Base-by-base conservation (phyloP, 306 rosid genomes). In the Dryas octopetala region DNA sequence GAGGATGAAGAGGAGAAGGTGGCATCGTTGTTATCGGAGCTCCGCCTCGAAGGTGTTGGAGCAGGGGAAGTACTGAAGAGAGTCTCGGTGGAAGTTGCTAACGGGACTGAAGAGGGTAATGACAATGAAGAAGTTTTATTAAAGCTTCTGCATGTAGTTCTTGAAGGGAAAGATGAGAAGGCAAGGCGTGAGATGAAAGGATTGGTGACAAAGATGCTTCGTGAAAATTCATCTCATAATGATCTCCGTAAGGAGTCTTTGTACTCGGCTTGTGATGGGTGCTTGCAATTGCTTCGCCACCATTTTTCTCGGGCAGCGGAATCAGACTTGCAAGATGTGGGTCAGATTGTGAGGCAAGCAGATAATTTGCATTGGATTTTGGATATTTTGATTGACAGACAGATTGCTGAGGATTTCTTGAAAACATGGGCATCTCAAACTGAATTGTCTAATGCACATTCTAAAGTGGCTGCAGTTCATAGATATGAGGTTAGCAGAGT, bases 1-100 rank as follows among this genome's bases (percentile, higher is more conserved):
- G 99, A 96, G 86, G 99, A 96, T 68, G 99, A 96, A 81, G 99
- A 96, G 77, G 98, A 96, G 86, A 96, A 96, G 76, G 98, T 92
- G 84, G 97, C 99, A 5, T 85, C 98, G 0, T 82, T 96, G 10
- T 78, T 96, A 52, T 89, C 97, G 0, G 99, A 92, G 87, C 99
- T 96, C 38, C 96, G 85, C 64, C 97, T 96, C 64, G 99, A 96
- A 80, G 81, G 92, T 32, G 90, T 83, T 65, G 97, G 96, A 62
- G 97, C 97, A 10, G 93, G 91, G 79, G 97, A 96, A 46, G 99
- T 96, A 85, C 84, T 92, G 63, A 92, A 92, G 82, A 88, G 98
- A 84, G 96, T 96, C 65, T 96, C 99, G 0, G 66, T 83, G 40
- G 99, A 92, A 62, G 86, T 82, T 77, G 68, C 85, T 23, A 77